A percentile compares a stretch with the other conserved stretches of the same genome.
These are phyloP conservation scores for Aspergillus sp. DNA, from an alignment of 2,329 filamentous ascomycete genomes.

Conservation along the genomic window DNA sequence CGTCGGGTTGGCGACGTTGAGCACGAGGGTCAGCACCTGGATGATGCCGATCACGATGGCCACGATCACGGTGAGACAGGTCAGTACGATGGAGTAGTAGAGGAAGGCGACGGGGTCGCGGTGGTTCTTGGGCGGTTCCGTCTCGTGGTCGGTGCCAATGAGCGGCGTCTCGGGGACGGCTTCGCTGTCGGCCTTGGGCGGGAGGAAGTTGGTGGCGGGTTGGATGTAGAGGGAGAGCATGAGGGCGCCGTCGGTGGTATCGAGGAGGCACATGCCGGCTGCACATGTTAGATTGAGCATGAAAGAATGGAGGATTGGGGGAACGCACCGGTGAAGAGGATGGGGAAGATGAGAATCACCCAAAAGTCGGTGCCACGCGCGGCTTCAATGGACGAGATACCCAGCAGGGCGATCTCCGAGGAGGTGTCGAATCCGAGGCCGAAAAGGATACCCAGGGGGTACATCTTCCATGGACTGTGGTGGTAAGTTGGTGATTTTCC, in stretches of 20 bases:
- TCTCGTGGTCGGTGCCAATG: constrained; percentile 15
- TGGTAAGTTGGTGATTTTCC: not conserved
- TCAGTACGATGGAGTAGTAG: constrained; percentile 90
- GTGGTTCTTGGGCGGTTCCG: constrained; percentile 41
- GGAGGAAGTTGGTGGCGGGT: constrained; percentile 42
- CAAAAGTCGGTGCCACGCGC: constrained; percentile 85
- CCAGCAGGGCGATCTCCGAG: constrained; percentile 87
- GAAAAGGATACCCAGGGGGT: constrained; percentile 82
- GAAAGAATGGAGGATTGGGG: not conserved
- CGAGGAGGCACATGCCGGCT: constrained; percentile 93
- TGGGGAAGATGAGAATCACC: constrained; percentile 88
- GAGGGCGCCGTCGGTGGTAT: constrained; percentile 87
- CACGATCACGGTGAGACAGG: constrained; percentile 77
- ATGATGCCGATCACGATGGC: constrained; percentile 82
- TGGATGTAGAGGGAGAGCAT: constrained; percentile 92
- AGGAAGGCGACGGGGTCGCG: constrained; percentile 86
- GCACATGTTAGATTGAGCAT: not conserved
- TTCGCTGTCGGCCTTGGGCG: constrained; percentile 20
- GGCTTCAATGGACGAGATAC: constrained; percentile 84
- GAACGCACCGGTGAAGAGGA: constrained; percentile 74
- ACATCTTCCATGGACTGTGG: constrained; percentile 80
- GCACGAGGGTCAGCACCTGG: constrained; percentile 75
- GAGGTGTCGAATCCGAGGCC: constrained; percentile 94
- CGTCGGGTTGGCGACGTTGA: constrained; percentile 70
- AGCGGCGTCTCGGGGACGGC: constrained; percentile 16